A percentile compares a stretch with the other conserved stretches of the same genome.
Conservation (phyloP, 305 asterid species). For the Fraxinus dipetala region DNA sequence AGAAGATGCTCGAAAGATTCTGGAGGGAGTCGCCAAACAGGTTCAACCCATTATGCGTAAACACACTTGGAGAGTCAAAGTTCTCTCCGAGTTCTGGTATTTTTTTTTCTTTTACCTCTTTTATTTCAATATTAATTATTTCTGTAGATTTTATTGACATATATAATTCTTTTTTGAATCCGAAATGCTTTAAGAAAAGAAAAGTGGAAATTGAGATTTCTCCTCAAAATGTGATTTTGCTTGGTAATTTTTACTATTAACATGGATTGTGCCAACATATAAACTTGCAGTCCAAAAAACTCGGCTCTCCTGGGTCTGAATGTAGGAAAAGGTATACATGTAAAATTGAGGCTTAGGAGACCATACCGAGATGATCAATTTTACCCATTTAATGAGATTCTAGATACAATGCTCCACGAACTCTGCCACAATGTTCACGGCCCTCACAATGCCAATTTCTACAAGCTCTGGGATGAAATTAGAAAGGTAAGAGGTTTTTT, state of each 20-base stretch:
- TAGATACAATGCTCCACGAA: constrained; percentile 45
- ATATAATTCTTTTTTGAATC: not conserved
- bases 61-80: constrained; percentile 89
- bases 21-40: constrained; percentile 71
- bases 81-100: constrained; percentile 86
- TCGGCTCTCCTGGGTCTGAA: constrained; percentile 65
- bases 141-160: not conserved
- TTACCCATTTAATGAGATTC: constrained; percentile 47
- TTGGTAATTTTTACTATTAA: not conserved
- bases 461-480: constrained; percentile 92
- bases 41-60: constrained; percentile 93
- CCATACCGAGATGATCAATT: constrained; percentile 67
- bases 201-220: not conserved
- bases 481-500: constrained; percentile 50
- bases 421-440: constrained; percentile 83
- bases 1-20: constrained; percentile 70
- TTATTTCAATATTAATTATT: not conserved
- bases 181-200: not conserved
- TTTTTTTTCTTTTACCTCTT: not conserved
- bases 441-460: constrained; percentile 84
- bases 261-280: not conserved
- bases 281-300: constrained; percentile 62
- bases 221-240: not conserved
- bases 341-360: constrained; percentile 84
- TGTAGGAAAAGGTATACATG: constrained; percentile 68